phyloP scores from a whole-genome alignment of 2,329 filamentous ascomycete genomes.

The Fusarium sp. region DNA sequence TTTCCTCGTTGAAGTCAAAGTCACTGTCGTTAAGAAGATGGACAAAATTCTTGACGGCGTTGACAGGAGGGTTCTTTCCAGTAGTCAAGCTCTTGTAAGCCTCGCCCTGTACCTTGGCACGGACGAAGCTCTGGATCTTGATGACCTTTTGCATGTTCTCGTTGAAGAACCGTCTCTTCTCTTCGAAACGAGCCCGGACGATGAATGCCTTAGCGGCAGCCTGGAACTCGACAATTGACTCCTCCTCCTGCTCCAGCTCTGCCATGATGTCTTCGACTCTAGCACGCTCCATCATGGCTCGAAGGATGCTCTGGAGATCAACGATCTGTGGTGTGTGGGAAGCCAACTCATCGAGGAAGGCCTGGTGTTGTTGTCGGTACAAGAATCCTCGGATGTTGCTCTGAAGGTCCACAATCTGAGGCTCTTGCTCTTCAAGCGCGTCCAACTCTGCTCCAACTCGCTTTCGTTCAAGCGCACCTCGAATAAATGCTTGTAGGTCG shows the following conservation, averaged over 20 bases:
- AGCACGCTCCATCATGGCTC: conserved; percentile 80
- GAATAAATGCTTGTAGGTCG: conserved; percentile 64
- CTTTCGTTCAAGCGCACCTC: conserved; percentile 67
- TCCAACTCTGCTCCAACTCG: conserved; percentile 58
- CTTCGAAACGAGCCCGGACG: conserved; percentile 76
- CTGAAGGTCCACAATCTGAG: conserved; percentile 69
- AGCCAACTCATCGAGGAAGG: conserved; percentile 73
- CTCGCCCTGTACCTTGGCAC: conserved; percentile 93
- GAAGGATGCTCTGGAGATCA: conserved; percentile 75
- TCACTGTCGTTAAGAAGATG: conserved; percentile 97
- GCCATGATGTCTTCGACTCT: conserved; percentile 76
- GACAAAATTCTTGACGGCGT: conserved; percentile 97
- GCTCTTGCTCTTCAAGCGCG: conserved; percentile 64
- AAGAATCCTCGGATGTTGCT: conserved; percentile 70
- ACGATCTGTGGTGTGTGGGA: conserved; percentile 71
- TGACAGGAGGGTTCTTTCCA: conserved; percentile 95
- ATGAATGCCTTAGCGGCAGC: conserved; percentile 75
- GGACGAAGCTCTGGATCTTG: conserved; percentile 97
- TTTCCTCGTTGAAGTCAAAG: conserved; percentile 98
- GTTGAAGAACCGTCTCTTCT: conserved; percentile 87
- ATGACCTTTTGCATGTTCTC: conserved; percentile 99
- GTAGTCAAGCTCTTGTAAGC: conserved; percentile 97
- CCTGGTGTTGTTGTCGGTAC: conserved; percentile 65
- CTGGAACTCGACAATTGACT: conserved; percentile 77
- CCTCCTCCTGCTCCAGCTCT: conserved; percentile 83